phyloP scores from a whole-genome alignment of 345 rosid genomes.

The Trapa incisa region DNA sequence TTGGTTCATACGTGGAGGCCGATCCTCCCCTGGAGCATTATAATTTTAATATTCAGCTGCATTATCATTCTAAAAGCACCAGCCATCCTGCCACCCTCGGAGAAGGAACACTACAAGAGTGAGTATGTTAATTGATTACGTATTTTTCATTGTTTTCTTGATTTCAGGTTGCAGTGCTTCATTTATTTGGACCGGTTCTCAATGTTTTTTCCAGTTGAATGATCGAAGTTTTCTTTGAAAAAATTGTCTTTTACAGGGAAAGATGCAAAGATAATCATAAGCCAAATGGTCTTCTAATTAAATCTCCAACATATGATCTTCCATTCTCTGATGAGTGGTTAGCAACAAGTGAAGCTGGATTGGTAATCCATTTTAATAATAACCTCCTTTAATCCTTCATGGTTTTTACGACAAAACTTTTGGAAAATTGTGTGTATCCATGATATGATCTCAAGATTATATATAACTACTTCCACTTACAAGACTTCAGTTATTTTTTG shows the following conservation, averaged over 20 bases:
- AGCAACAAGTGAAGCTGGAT: slow-evolving; percentile 89
- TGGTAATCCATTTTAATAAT: slow-evolving; percentile 36
- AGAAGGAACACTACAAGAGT: neutral
- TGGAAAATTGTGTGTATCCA: neutral
- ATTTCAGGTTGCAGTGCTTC: neutral
- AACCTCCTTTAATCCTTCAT: neutral
- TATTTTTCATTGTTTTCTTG: neutral
- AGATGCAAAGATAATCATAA: slow-evolving; percentile 25
- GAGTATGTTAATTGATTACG: neutral
- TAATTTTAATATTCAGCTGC: neutral
- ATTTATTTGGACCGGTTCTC: neutral
- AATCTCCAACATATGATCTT: slow-evolving; percentile 48
- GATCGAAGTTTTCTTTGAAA: neutral
- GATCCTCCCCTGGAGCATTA: neutral
- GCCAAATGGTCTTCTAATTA: slow-evolving; percentile 28
- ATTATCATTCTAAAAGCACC: neutral
- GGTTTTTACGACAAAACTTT: neutral
- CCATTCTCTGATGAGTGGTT: slow-evolving; percentile 97
- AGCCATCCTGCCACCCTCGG: neutral
- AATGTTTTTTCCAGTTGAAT: neutral
- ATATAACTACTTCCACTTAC: neutral
- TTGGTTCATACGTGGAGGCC: neutral
- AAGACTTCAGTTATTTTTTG: neutral
- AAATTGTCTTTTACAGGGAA: slow-evolving; percentile 18
- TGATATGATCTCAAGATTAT: neutral